phyloP scores from a whole-genome alignment of 768 basidiomycete species.

The Lactifluus hygrophoroides region DNA sequence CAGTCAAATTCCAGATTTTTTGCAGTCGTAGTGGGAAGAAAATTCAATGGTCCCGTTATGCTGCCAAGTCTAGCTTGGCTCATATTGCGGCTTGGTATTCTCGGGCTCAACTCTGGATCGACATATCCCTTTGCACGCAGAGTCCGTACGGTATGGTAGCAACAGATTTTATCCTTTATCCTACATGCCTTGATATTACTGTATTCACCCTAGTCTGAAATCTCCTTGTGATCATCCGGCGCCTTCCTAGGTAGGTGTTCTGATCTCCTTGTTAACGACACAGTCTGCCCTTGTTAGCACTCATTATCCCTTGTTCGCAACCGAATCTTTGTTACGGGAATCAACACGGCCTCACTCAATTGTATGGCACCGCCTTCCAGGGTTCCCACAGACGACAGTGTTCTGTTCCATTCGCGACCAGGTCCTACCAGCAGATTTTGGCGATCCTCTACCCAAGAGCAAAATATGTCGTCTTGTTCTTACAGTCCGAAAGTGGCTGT shows the following conservation, averaged over 20 bases:
- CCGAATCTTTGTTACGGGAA: slow-evolving; percentile 18
- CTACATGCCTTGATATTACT: neutral
- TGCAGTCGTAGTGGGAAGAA: too few relatives aligned
- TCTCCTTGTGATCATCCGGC: neutral
- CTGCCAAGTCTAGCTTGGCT: too few relatives aligned
- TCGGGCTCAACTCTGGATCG: too few relatives aligned
- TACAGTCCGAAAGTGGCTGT: slow-evolving; percentile 28
- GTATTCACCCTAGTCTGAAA: neutral
- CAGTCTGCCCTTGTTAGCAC: neutral
- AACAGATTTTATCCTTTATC: too few relatives aligned
- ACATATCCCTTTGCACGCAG: neutral
- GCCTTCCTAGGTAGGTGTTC: neutral
- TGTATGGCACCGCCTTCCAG: slow-evolving; percentile 25
- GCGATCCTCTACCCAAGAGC: slow-evolving; percentile 26
- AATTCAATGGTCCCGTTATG: too few relatives aligned
- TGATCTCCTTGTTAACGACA: neutral
- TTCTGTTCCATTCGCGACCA: slow-evolving; percentile 28
- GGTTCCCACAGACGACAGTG: slow-evolving; percentile 27
- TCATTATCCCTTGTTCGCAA: neutral
- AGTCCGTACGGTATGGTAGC: neutral
- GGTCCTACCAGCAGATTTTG: slow-evolving; percentile 22
- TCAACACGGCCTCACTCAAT: slow-evolving; percentile 29
- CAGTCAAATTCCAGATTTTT: too few relatives aligned
- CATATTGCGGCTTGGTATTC: too few relatives aligned
- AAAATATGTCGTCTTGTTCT: slow-evolving; percentile 24